Evolutionary conservation across 306 rosid genomes (phyloP), one percentile per base, ranked within the genome.

Genomic region (Carpinus fangiana): DNA sequence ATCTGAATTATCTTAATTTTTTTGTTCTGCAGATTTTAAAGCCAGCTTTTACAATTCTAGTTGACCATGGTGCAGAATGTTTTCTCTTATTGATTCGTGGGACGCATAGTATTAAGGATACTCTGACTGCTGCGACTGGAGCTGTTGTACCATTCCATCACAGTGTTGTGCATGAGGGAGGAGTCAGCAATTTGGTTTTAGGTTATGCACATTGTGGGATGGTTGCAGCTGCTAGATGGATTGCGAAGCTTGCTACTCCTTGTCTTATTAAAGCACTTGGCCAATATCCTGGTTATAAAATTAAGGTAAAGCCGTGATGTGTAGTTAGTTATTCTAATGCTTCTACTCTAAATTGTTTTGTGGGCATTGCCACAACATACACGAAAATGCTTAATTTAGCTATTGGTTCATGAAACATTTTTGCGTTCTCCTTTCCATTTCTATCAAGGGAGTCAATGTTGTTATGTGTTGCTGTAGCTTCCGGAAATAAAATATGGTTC

Each of bases 201-300:
- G 98, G 97, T 41, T 92, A 95, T 86, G 98, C 98, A 0, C 98
- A 92, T 83, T 89, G 97, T 86, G 99, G 98, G 82, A 95, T 95
- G 98, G 93, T 88, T 77, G 98, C 99, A 45, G 98, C 99, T 53
- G 98, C 98, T 77, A 90, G 97, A 69, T 95, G 99, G 98, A 95
- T 95, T 75, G 96, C 96, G 36, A 91, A 87, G 85, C 90, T 95
- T 6, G 90, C 90, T 21, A 88, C 92, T 80, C 99, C 97, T 51
- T 89, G 97, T 77, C 91, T 95, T 68, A 51, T 90, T 78, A 86
- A 88, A 76, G 94, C 93, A 23, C 92, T 91, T 82, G 81, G 71
- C 17, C 78, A 82, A 51, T 85, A 80, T 84, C 93, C 97, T 78
- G 82, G 76, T 72, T 95, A 88, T 82, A 73, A 93, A 82, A 79